Percentiles rank a stretch among this genome's conserved stretches.
phyloP scores from a whole-genome alignment of 164 flowering plant genomes.

The Tetracentron sinense region DNA sequence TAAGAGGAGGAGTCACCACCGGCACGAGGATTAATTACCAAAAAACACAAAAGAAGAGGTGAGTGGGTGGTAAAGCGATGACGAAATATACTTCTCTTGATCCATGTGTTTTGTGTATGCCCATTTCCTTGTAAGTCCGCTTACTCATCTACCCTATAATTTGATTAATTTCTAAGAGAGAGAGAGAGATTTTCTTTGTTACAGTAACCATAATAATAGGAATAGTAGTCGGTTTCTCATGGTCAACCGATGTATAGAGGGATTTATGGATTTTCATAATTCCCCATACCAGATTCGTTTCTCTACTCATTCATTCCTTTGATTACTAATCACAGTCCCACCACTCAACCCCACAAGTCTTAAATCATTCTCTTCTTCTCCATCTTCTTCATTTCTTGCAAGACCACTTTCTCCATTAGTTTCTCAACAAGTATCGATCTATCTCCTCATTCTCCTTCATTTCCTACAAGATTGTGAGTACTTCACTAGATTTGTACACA shows the following conservation, averaged over 20 bases:
- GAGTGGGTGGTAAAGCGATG: background rate
- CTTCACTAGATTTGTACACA: background rate
- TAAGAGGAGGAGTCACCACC: too few species aligned
- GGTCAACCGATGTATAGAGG: slow-evolving; percentile 56
- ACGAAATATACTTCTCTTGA: slow-evolving; percentile 31
- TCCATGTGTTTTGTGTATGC: slow-evolving; percentile 15
- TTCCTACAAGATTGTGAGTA: too few species aligned
- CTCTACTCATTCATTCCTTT: slow-evolving; percentile 41
- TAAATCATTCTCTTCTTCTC: slow-evolving; percentile 1
- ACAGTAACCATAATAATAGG: background rate
- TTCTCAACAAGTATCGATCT: too few species aligned
- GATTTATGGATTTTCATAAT: slow-evolving; percentile 26
- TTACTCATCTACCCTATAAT: slow-evolving; percentile 10
- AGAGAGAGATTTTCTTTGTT: slow-evolving; percentile 1
- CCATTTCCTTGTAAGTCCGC: slow-evolving; percentile 30
- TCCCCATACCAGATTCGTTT: slow-evolving; percentile 29
- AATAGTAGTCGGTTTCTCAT: slow-evolving; percentile 20
- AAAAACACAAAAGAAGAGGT: slow-evolving; percentile 4
- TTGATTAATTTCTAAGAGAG: background rate
- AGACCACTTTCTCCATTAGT: too few species aligned
- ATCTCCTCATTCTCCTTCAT: slow-evolving; percentile 8
- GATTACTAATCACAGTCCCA: slow-evolving; percentile 40
- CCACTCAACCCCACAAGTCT: slow-evolving; percentile 32
- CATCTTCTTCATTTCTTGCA: background rate
- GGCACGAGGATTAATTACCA: too few species aligned